These are phyloP conservation scores for Neospermospora avenae DNA, from an alignment of 2,329 filamentous ascomycete genomes.

Conservation along the genomic window DNA sequence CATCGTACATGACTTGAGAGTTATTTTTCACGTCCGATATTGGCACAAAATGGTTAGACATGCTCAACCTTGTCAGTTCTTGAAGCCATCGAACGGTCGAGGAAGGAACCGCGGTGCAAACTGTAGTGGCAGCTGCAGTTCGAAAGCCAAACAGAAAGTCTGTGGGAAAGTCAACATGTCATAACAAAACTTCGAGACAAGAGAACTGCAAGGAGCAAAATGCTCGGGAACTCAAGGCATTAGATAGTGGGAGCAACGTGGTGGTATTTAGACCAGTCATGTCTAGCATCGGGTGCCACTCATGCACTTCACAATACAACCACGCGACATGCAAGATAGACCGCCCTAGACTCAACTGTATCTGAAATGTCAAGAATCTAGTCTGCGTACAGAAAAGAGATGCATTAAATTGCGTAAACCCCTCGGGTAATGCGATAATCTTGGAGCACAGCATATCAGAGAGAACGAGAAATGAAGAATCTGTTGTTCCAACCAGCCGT, in stretches of 20 bases:
- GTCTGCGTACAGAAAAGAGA: not conserved
- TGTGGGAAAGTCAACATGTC: not conserved
- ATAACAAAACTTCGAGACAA: not conserved
- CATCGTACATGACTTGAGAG: conserved; percentile 5
- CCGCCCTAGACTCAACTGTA: not conserved
- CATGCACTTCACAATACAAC: conserved; percentile 2
- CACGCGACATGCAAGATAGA: not conserved
- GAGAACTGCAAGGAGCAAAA: not conserved
- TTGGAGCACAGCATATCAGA: not conserved
- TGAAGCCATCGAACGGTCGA: not conserved
- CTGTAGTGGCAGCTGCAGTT: not conserved
- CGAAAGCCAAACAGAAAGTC: not conserved
- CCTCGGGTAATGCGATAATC: not conserved
- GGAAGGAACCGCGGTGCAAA: not conserved
- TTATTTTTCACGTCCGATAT: not conserved
- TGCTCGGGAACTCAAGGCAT: not conserved
- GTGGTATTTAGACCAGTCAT: conserved; percentile 3
- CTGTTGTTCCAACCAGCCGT: not conserved
- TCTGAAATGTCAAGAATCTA: not conserved
- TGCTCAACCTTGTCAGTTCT: not conserved
- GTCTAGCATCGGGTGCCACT: not conserved
- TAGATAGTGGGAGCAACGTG: conserved; percentile 3
- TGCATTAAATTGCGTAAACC: not conserved
- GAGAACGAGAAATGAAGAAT: not conserved
- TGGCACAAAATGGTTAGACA: not conserved